Evolutionary conservation across 345 rosid species (phyloP).

Genomic region (Euphorbia tirucalli): DNA sequence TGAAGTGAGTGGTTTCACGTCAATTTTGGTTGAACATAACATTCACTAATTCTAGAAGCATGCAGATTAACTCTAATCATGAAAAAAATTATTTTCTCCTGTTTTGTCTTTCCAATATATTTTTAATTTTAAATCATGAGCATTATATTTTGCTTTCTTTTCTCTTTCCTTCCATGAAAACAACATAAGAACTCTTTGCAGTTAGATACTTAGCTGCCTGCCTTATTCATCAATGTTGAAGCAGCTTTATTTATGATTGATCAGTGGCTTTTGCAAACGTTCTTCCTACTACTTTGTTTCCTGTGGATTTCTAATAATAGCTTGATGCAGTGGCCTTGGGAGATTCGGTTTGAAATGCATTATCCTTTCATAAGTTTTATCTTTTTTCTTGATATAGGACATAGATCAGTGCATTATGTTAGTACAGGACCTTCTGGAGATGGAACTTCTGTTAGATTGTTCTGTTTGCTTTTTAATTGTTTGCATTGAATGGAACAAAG

Average conservation of each 20-base stretch:
- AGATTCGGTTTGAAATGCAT: not conserved
- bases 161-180: not conserved
- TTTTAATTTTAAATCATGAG: not conserved
- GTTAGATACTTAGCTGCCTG: not conserved
- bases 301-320: not conserved
- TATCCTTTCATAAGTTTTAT: not conserved
- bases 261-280: not conserved
- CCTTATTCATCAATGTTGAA: not conserved
- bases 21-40: not conserved
- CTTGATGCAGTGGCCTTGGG: not conserved
- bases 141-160: not conserved
- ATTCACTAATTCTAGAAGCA: not conserved
- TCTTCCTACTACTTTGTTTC: not conserved
- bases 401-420: not conserved
- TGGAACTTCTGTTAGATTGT: not conserved
- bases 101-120: not conserved
- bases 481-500: not conserved
- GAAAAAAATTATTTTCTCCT: not conserved
- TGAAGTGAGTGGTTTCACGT: constrained; percentile 66
- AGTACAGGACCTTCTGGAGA: not conserved
- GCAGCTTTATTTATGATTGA: not conserved
- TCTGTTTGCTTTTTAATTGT: not conserved
- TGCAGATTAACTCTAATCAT: not conserved
- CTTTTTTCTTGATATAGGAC: not conserved
- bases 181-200: not conserved